Evolutionary conservation across 768 basidiomycete genomes (phyloP).

Genomic region (Amylocystis lapponica): DNA sequence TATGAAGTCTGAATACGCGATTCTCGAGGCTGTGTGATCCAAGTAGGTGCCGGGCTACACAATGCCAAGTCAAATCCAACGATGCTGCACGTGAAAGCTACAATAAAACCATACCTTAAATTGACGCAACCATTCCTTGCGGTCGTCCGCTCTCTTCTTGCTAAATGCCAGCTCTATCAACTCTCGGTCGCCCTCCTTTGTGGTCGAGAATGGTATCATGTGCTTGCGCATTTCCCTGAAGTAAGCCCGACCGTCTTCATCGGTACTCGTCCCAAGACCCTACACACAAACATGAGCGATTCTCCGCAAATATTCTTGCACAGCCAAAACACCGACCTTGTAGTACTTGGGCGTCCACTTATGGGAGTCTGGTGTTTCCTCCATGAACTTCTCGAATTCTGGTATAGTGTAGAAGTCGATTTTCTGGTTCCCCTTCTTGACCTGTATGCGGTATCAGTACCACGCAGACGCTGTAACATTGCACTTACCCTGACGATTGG

Average conservation of each 20-base stretch:
- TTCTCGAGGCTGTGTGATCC: conserved; percentile 81
- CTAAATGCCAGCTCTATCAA: conserved; percentile 98
- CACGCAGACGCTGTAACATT: not conserved
- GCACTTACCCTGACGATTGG: conserved; percentile 83
- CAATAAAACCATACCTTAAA: conserved; percentile 51
- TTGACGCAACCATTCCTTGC: conserved; percentile 96
- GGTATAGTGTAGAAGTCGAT: conserved; percentile 96
- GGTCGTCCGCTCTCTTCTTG: conserved; percentile 98
- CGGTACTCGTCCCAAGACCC: conserved; percentile 94
- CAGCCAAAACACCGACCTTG: conserved; percentile 57
- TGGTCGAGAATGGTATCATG: conserved; percentile 85
- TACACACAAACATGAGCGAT: conserved; percentile 23
- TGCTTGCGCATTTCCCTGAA: conserved; percentile 91
- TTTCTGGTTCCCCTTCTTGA: conserved; percentile 70
- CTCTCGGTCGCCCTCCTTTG: conserved; percentile 75
- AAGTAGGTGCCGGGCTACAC: conserved; percentile 86
- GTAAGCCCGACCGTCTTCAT: conserved; percentile 87
- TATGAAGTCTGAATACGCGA: conserved; percentile 91
- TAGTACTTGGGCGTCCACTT: conserved; percentile 95
- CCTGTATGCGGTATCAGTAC: conserved; percentile 33
- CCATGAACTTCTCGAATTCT: conserved; percentile 91
- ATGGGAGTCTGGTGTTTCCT: conserved; percentile 64
- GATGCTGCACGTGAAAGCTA: not conserved
- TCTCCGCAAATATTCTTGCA: not conserved
- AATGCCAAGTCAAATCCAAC: no score